A percentile compares a stretch with the other conserved stretches of the same genome.
Conservation (phyloP, 352 stramenopile genomes). For the Pythium volutum region DNA sequence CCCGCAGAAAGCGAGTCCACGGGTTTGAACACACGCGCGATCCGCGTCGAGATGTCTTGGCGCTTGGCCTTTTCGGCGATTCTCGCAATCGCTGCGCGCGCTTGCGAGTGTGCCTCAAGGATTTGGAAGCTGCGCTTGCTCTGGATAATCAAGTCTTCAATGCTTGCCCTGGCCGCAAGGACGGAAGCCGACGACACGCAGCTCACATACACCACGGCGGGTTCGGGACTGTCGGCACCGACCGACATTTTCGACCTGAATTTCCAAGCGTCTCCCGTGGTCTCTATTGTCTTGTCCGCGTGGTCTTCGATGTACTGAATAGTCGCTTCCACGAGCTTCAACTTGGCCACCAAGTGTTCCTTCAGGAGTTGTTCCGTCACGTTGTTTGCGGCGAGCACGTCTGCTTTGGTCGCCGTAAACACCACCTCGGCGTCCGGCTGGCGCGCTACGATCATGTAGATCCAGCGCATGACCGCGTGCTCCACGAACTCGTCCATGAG, state of each 20-base stretch:
- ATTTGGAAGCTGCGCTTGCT: background rate
- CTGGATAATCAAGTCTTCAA: background rate
- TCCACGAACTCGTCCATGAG: conserved; percentile 1
- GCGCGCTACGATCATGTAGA: background rate
- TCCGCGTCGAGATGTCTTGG: background rate
- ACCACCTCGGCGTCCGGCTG: conserved; percentile 7
- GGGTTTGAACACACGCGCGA: background rate
- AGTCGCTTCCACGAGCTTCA: background rate
- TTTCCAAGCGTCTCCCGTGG: no score
- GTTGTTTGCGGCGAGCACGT: background rate
- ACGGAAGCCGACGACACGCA: background rate
- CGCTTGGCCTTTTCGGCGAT: background rate
- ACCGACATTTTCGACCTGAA: no score
- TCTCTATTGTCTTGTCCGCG: background rate
- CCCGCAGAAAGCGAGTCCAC: background rate
- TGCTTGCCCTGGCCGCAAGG: background rate
- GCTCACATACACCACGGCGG: background rate
- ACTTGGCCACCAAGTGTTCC: background rate
- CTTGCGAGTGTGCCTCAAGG: background rate
- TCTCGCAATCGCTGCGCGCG: background rate
- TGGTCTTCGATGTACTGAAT: background rate
- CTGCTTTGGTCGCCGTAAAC: conserved; percentile 3
- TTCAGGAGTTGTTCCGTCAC: background rate
- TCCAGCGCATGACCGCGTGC: background rate
- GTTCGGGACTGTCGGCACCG: background rate